Base-by-base conservation (phyloP, 2,329 filamentous ascomycete species). In the Penicillium sp. region DNA sequence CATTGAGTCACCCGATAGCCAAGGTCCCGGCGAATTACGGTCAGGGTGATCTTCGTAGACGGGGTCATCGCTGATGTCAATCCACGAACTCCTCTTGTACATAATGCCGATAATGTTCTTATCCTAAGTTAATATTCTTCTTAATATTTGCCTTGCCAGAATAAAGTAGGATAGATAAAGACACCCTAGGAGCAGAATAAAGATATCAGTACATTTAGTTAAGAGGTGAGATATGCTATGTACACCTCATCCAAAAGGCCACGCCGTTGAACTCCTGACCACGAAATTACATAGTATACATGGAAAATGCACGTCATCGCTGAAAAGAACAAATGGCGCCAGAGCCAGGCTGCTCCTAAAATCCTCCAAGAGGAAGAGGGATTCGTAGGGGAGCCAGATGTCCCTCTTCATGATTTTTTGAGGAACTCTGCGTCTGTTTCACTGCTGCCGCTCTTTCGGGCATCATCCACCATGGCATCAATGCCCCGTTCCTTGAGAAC, bases 381-480 rank as follows among this genome's bases (percentile, higher is more conserved):
- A 27, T 21, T n/a, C 9, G 10, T 0, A 36, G 19, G 42, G 9
- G 27, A 23, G 21, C 17, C 17, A 33, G 9, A 4, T 23, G 7
- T 39, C 25, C 17, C 19, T 13, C 13, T 29, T 68, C 58, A 68
- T 38, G 65, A 64, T 39, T 67, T 72, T 49, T 69, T 76, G 79
- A 90, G 80, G 68, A 89, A 84, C 63, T 89, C 81, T 12, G 86
- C 79, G 72, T 97, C 93, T 61, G 91, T 94, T 66, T 97, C 94
- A 68, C 87, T 90, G 68, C 91, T 93, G 70, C 42, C 29, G 25
- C 93, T 90, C 65, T 94, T 91, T 59, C 93, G 83, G 19, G 93
- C 93, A 68, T 97, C 94, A 8, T 93, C 90, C 12, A 99, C 80
- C 81, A 97, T 90, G 68, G 89, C 90, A 75, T 97, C 92, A 71